Evolutionary conservation across 768 basidiomycete species (phyloP), one percentile per base, ranked within the genome.

Genomic region (Rhizopogon salebrosus): DNA sequence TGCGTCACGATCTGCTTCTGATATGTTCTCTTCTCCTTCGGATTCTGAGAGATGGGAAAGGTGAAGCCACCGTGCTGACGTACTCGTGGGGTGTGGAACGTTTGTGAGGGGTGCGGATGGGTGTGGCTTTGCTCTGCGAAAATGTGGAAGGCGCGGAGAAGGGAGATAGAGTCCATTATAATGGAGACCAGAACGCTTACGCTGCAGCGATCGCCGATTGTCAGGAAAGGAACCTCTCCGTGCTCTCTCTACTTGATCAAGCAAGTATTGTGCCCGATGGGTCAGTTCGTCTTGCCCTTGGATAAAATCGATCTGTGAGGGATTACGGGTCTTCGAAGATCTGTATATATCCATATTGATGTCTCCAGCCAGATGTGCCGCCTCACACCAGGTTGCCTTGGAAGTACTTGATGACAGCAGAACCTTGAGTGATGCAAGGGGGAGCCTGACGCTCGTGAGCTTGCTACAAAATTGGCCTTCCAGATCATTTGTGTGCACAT

Each of bases 401-500:
- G 70, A 72, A 26, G 66, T 50, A 8, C 67, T 67, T 18, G 72
- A 72, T 42, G 70, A 64, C 27, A 82, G 62, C 29, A 94, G 71
- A 22, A 84, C 60, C 55, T 78, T 83, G 8, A 81, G 48, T 20
- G 68, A 68, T 4, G 77, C 66, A 14, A 69, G 56, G 7, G 89
- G 87, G 3, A 89, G 49, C 27, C 74, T 75, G 8, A 93, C 20
- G 59, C 78, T 83, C 4, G 79, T 79, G 34, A 85, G 73, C 60
- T 80, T 89, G 40, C 80, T 77, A 63, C 89, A 85, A 35, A 75
- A 74, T 26, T 78, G 74, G 14, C 88, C 84, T 2, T 87, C 85
- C 23, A 88, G 69, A 60, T 95, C 87, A 62, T 94, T 95, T 57
- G 72, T 81, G 52, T 89, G 82, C 16, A 91, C 57, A 26, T 71